Evolutionary conservation across 805 yeast species (phyloP), one percentile per base, ranked within the genome.

Genomic region (Metschnikowia sp.): DNA sequence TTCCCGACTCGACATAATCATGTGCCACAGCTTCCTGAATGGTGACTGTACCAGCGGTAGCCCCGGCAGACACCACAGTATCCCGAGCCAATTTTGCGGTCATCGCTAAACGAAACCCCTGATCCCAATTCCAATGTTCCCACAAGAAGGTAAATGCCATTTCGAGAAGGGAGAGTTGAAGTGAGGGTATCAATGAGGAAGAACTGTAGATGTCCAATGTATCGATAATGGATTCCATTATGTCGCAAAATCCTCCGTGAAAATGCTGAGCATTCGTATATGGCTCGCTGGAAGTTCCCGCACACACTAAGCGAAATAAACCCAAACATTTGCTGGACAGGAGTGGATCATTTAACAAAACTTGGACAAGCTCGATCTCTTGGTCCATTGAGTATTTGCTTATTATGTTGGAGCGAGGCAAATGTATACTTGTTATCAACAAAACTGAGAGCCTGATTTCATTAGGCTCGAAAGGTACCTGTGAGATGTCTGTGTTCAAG

Each of bases 51-150:
- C 50, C 50, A 3, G 44, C 47, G 11, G 47, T 47, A 26, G 39
- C 42, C 34, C 50, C 47, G 11, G 50, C 49, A 6, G 49, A 47
- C 8, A 47, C 46, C 10, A 47, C 22, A 11, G 44, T 39, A 12
- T 47, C 45, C 12, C 41, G 31, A 32, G 40, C 38, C 37, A 46
- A 32, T 22, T 45, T 47, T 15, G 48, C 44, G 26, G 45, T 47
- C 31, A 39, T 19, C 3, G 42, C 40, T 15, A 41, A 36, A 29
- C 47, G 35, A 5, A 37, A 33, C 26, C 49, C 44, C 41, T 41
- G 35, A 4, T 45, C 47, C 43, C 48, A 47, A 30, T 50, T 44
- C 58, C 58, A 54, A 32, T 54, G 58, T 18, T 49, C 53, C 58
- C 58, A 54, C 8, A 40, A 32, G 22, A 52, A 45, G 10, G 50